phyloP scores from a whole-genome alignment of 2,329 filamentous ascomycete species.

The Stachybotrys chartarum region DNA sequence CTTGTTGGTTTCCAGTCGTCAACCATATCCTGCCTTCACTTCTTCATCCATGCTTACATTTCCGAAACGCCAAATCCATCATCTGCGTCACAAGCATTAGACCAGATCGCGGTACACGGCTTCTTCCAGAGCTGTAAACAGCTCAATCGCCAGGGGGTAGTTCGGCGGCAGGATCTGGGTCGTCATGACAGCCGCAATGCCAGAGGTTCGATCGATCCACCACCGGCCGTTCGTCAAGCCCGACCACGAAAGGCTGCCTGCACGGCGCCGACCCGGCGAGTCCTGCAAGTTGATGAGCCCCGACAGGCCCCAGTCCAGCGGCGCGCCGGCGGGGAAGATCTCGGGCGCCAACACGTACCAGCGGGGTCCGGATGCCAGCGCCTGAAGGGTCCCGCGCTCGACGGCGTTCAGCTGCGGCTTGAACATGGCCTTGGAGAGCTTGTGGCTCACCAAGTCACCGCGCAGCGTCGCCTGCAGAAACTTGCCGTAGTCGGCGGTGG shows the following conservation, averaged over 20 bases:
- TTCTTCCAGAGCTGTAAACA: background rate
- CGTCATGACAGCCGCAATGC: background rate
- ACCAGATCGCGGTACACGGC: background rate
- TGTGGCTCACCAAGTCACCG: conserved; percentile 9
- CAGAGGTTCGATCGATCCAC: background rate
- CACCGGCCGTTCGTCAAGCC: background rate
- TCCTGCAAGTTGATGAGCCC: background rate
- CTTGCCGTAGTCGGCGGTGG: conserved; percentile 21
- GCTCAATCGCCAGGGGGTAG: background rate
- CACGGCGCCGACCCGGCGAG: background rate
- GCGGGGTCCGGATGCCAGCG: background rate
- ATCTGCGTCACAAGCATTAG: background rate
- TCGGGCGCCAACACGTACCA: background rate
- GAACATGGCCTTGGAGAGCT: conserved; percentile 18
- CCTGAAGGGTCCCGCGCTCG: background rate
- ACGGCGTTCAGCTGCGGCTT: conserved; percentile 17
- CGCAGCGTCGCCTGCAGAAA: conserved; percentile 17
- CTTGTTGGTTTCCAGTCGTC: too few species aligned
- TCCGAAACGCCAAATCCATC: too few species aligned
- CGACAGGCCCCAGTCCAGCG: background rate
- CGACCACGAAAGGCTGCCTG: background rate
- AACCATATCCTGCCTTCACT: too few species aligned
- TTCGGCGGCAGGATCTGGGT: background rate
- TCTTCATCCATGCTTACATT: too few species aligned
- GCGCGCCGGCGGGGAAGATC: background rate